A percentile compares a stretch with the other conserved stretches of the same genome.
These are phyloP conservation scores for Tarenaya hassleriana DNA, from an alignment of 345 rosid species.

Conservation along the genomic window DNA sequence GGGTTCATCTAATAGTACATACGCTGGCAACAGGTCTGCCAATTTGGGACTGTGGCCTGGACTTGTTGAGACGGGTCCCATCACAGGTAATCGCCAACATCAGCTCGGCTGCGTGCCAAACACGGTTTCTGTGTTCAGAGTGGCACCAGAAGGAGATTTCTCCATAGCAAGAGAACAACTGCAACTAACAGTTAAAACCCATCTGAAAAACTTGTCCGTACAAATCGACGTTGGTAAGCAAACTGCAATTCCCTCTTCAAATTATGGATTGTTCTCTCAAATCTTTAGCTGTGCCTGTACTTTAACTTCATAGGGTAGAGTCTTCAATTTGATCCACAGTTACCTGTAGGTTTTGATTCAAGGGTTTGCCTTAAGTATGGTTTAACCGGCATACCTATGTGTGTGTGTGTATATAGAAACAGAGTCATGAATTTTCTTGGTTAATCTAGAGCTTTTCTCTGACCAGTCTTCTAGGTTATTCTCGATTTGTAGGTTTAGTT, in stretches of 20 bases:
- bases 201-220: conserved; percentile 59
- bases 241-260: conserved; percentile 9
- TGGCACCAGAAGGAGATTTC: conserved; percentile 24
- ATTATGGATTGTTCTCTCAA: conserved; percentile 7
- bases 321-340: neutral
- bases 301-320: neutral
- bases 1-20: conserved; percentile 23
- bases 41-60: conserved; percentile 51
- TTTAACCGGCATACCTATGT: too few species aligned
- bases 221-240: conserved; percentile 58
- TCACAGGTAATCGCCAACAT: conserved; percentile 36
- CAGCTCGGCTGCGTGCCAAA: conserved; percentile 40
- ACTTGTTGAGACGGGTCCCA: conserved; percentile 30
- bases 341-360: too few species aligned
- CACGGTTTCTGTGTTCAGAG: conserved; percentile 23
- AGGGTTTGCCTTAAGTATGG: neutral
- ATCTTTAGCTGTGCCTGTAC: neutral
- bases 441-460: too few species aligned
- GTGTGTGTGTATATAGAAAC: too few species aligned
- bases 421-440: too few species aligned
- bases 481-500: too few species aligned
- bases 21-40: conserved; percentile 27
- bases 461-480: too few species aligned
- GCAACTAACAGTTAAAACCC: conserved; percentile 64
- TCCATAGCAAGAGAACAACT: conserved; percentile 51